These are phyloP conservation scores for Choiromyces venosus DNA, from an alignment of 495 filamentous ascomycete species.

Conservation along the genomic window DNA sequence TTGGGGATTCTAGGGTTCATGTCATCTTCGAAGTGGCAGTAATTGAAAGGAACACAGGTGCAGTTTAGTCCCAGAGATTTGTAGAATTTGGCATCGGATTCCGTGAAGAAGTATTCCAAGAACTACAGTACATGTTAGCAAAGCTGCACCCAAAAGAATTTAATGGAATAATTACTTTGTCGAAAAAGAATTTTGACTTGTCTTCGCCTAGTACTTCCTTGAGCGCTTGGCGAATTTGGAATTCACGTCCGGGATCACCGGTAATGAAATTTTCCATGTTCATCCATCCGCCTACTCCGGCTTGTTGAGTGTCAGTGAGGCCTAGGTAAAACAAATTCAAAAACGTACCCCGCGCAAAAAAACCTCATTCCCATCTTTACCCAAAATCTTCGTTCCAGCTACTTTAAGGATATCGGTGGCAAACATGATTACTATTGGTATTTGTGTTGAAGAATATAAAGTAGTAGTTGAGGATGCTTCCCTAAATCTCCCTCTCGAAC, in stretches of 20 bases:
- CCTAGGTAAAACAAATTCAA: not conserved
- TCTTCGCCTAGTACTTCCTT: constrained; percentile 38
- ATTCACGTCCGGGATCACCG: constrained; percentile 53
- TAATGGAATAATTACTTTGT: constrained; percentile 37
- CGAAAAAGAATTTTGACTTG: constrained; percentile 49
- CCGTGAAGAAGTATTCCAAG: constrained; percentile 61
- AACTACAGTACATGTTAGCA: constrained; percentile 48
- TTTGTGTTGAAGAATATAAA: no score
- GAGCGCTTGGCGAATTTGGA: constrained; percentile 52
- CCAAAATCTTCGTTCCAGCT: constrained; percentile 47
- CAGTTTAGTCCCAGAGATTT: constrained; percentile 57
- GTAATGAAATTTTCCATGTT: constrained; percentile 58
- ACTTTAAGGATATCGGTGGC: constrained; percentile 43
- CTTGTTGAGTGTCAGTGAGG: constrained; percentile 18
- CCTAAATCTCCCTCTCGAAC: no score
- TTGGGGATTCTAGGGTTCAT: constrained; percentile 57
- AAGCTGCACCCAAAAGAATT: no score
- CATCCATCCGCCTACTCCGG: constrained; percentile 51
- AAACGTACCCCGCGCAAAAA: constrained; percentile 46
- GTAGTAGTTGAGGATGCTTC: no score
- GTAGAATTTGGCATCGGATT: constrained; percentile 57
- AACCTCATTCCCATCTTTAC: constrained; percentile 46
- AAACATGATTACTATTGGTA: not conserved
- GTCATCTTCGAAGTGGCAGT: constrained; percentile 61
- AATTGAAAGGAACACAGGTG: constrained; percentile 60